Evolutionary conservation across 352 stramenopile species (phyloP), one percentile per base, ranked within the genome.

Genomic region (Pseudoperonospora humuli): DNA sequence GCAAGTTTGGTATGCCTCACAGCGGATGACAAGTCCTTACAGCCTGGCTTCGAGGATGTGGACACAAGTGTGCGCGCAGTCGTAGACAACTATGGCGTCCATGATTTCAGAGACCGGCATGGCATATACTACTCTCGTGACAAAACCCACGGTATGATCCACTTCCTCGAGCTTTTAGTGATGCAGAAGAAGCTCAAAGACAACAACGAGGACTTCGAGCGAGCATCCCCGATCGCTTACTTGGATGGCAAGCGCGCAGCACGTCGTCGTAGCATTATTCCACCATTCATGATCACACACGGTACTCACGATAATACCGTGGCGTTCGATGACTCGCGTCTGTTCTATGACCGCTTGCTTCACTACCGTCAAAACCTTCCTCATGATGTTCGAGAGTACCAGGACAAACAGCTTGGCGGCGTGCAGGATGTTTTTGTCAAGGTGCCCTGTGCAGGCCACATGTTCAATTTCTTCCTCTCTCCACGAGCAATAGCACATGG

Each of bases 381-480:
- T 8, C 20, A 50, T 1, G 26, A 44, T 28, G 40, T 64, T 25
- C 23, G 23, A 24, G 48, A 20, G 8, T 59, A 56, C 39, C 54
- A 61, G 18, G 34, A 55, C 6, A 45, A 53, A 13, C 36, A 58
- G 14, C 55, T 65, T 5, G 61, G 47, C 5, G 61, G 54, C 9
- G 65, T 84, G 5, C 40, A 62, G 10, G 73, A 85, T 55, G 49
- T 84, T 14, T 85, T 80, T 39, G 39, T 84, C 8, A 54, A 75
- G 27, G 56, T 85, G 7, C 71, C 68, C 0, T 65, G 57, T 17
- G 64, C 70, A 7, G 65, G 66, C 20, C 73, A 85, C 61, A 75
- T 73, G 54, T 85, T 85, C 43, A 81, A 83, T 36, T 73, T 70
- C 40, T 20, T 84, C 20, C 20, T 75, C 7, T 84, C 73, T 15